These are phyloP conservation scores for Trichoderma gamsii DNA, from an alignment of 495 filamentous ascomycete genomes.

Conservation along the genomic window DNA sequence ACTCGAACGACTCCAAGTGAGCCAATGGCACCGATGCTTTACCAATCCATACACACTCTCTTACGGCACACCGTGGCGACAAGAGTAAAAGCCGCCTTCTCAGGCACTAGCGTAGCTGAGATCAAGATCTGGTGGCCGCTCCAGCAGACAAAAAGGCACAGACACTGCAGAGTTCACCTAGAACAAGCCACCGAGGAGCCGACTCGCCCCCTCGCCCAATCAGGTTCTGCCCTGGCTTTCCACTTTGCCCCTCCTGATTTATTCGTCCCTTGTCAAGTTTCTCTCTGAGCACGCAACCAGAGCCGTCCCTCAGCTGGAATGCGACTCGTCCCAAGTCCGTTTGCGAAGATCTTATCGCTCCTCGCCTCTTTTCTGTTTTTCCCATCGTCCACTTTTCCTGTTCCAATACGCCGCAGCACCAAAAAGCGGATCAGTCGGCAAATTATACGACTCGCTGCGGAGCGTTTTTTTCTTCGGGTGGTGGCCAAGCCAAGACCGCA, in stretches of 20 bases:
- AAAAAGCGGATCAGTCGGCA: conserved; percentile 9
- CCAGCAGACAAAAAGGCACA: too few relatives aligned
- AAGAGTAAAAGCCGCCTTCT: too few relatives aligned
- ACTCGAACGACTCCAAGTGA: too few relatives aligned
- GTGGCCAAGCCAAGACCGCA: background rate
- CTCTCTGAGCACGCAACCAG: background rate
- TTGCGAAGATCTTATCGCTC: background rate
- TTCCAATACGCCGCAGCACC: background rate
- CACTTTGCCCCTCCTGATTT: background rate
- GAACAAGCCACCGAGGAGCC: background rate
- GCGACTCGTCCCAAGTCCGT: background rate
- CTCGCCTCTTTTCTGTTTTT: too few relatives aligned
- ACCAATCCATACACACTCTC: too few relatives aligned
- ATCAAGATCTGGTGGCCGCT: too few relatives aligned
- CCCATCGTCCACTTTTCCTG: background rate
- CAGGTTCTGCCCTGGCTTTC: background rate
- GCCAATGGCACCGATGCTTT: too few relatives aligned
- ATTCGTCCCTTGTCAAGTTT: background rate
- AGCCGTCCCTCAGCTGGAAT: background rate
- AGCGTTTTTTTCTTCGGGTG: background rate
- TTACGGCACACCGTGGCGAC: too few relatives aligned
- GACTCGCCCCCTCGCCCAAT: background rate
- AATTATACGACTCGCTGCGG: conserved; percentile 2
- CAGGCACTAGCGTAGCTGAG: too few relatives aligned
- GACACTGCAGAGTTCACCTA: background rate